Conservation (phyloP, 164 flowering plant genomes). For the Vitis rupestris region DNA sequence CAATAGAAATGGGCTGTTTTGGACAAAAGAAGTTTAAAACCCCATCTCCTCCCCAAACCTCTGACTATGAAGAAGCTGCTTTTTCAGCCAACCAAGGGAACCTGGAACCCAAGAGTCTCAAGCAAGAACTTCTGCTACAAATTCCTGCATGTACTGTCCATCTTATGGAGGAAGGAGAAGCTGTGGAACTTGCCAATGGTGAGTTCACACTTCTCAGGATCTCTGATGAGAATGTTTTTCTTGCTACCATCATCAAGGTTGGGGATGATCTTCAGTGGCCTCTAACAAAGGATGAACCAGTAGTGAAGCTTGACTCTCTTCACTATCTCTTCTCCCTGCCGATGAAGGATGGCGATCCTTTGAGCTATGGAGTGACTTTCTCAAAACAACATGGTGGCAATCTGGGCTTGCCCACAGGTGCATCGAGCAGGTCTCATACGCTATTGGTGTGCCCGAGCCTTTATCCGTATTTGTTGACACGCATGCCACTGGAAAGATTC, state of each 20-base stretch:
- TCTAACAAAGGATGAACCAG: slow-evolving; percentile 87
- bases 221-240: slow-evolving; percentile 36
- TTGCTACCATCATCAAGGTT: slow-evolving; percentile 60
- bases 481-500: too few relatives aligned
- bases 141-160: slow-evolving; percentile 66
- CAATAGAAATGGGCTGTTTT: too few relatives aligned
- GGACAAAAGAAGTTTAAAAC: neutral
- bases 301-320: slow-evolving; percentile 61
- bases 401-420: slow-evolving; percentile 38
- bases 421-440: too few relatives aligned
- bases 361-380: slow-evolving; percentile 83
- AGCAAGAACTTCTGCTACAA: slow-evolving; percentile 43
- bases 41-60: neutral
- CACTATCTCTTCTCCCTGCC: slow-evolving; percentile 82
- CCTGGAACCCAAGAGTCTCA: slow-evolving; percentile 25
- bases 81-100: neutral
- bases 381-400: slow-evolving; percentile 20
- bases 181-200: slow-evolving; percentile 56
- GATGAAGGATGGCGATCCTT: slow-evolving; percentile 43
- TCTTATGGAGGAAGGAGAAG: slow-evolving; percentile 63
- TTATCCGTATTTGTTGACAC: too few relatives aligned
- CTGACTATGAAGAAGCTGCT: too few relatives aligned
- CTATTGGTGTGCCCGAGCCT: too few relatives aligned
- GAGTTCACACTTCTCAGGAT: slow-evolving; percentile 46
- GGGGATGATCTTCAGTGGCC: slow-evolving; percentile 91